Percentiles rank a stretch among this genome's conserved stretches.
Conservation (phyloP, 495 filamentous ascomycete genomes). For the Podospora australis region DNA sequence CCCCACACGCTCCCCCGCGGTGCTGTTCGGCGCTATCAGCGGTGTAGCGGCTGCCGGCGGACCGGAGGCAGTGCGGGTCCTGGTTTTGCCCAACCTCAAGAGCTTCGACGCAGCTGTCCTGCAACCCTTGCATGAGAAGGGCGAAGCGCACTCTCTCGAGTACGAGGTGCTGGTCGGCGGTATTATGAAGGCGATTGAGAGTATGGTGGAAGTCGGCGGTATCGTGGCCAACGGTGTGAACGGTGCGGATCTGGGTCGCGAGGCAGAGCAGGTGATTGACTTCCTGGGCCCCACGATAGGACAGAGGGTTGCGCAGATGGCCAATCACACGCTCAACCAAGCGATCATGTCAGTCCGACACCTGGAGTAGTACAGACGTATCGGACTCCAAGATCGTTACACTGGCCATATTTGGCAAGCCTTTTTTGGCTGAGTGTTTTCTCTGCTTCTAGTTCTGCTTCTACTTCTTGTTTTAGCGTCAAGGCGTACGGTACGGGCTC, state of each 20-base stretch:
- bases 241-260: conserved; percentile 26
- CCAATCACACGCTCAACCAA: conserved; percentile 43
- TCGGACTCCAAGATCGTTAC: background rate
- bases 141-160: conserved; percentile 48
- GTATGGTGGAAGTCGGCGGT: background rate
- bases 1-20: conserved; percentile 66
- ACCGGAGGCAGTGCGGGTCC: conserved; percentile 65
- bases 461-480: background rate
- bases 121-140: conserved; percentile 52
- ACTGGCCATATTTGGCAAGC: too few relatives aligned
- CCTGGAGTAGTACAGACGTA: conserved; percentile 19
- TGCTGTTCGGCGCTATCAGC: conserved; percentile 80
- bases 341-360: conserved; percentile 44
- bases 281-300: conserved; percentile 57
- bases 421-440: too few relatives aligned
- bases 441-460: background rate
- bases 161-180: conserved; percentile 57
- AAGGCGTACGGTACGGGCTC: too few relatives aligned
- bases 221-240: conserved; percentile 19
- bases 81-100: conserved; percentile 75
- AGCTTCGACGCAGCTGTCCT: conserved; percentile 64
- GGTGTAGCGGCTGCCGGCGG: conserved; percentile 73
- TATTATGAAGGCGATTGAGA: conserved; percentile 52
- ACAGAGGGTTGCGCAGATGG: conserved; percentile 46
- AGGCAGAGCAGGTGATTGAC: conserved; percentile 48